Conservation (phyloP, 768 basidiomycete species). For the Xanthoconium purpureum region DNA sequence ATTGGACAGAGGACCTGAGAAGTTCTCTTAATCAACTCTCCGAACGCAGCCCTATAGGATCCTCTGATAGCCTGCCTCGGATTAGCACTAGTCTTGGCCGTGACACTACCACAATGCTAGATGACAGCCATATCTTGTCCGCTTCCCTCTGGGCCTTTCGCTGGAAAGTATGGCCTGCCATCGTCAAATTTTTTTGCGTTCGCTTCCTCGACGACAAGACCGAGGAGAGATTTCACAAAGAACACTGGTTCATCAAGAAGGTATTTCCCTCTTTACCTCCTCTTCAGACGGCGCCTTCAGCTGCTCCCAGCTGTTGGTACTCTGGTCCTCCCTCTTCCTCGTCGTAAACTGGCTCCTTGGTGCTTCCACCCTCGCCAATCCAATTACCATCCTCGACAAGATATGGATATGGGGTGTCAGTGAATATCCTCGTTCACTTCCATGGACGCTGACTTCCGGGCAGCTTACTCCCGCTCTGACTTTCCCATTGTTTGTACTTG, state of each 20-base stretch:
- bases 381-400: slow-evolving; percentile 49
- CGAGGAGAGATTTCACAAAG: slow-evolving; percentile 52
- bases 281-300: slow-evolving; percentile 1
- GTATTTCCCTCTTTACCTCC: slow-evolving; percentile 17
- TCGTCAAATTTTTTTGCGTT: slow-evolving; percentile 57
- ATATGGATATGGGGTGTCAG: slow-evolving; percentile 57
- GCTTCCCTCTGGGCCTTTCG: slow-evolving; percentile 43
- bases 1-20: slow-evolving; percentile 60
- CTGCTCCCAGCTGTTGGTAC: slow-evolving; percentile 44
- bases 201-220: slow-evolving; percentile 59
- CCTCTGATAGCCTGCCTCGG: slow-evolving; percentile 41
- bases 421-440: slow-evolving; percentile 14
- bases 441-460: neutral
- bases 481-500: slow-evolving; percentile 60
- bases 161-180: slow-evolving; percentile 55
- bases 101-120: slow-evolving; percentile 34
- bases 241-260: slow-evolving; percentile 73
- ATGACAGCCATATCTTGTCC: slow-evolving; percentile 35
- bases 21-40: slow-evolving; percentile 54
- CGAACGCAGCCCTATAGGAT: slow-evolving; percentile 48
- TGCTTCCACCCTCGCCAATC: slow-evolving; percentile 46
- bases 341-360: slow-evolving; percentile 69
- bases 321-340: slow-evolving; percentile 64
- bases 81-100: slow-evolving; percentile 35
- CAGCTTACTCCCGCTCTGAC: slow-evolving; percentile 58